These are phyloP conservation scores for Suhomyces canberraensis DNA, from an alignment of 805 yeast genomes.

Conservation along the genomic window DNA sequence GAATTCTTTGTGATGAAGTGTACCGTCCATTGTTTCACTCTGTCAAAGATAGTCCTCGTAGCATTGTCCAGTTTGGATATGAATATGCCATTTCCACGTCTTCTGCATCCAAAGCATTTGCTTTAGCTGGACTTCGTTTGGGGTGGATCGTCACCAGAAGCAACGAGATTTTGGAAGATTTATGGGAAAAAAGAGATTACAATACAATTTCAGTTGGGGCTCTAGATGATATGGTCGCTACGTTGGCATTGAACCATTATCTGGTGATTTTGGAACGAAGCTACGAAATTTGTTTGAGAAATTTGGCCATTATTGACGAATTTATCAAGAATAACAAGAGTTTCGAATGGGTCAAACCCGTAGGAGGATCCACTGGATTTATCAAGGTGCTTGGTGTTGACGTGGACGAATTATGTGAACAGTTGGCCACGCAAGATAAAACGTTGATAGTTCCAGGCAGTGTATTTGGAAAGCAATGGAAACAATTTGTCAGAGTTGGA, in stretches of 20 bases:
- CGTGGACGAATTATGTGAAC: conserved; percentile 24
- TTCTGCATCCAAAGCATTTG: conserved; percentile 53
- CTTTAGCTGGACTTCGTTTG: conserved; percentile 50
- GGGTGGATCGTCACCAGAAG: conserved; percentile 50
- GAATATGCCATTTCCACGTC: conserved; percentile 45
- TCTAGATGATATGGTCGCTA: conserved; percentile 46
- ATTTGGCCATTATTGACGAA: conserved; percentile 32
- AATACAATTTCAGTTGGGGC: conserved; percentile 48
- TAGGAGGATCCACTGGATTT: conserved; percentile 48
- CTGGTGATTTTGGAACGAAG: conserved; percentile 37
- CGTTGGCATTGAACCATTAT: conserved; percentile 38
- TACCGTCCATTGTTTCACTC: conserved; percentile 52
- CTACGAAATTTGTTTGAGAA: conserved; percentile 34
- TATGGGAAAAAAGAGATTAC: conserved; percentile 45
- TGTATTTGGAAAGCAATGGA: conserved; percentile 29
- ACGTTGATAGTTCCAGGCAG: conserved; percentile 51
- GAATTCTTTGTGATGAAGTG: conserved; percentile 50
- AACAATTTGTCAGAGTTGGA: conserved; percentile 47
- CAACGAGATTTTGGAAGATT: conserved; percentile 22
- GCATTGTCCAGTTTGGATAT: conserved; percentile 40
- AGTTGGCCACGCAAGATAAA: conserved; percentile 31
- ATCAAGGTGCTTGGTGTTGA: conserved; percentile 30
- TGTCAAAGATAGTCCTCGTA: conserved; percentile 26
- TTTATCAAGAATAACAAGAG: conserved; percentile 29
- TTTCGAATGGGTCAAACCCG: conserved; percentile 41